phyloP scores from a whole-genome alignment of 1,284 basidiomycete species.

The Apiotrichum sp. region DNA sequence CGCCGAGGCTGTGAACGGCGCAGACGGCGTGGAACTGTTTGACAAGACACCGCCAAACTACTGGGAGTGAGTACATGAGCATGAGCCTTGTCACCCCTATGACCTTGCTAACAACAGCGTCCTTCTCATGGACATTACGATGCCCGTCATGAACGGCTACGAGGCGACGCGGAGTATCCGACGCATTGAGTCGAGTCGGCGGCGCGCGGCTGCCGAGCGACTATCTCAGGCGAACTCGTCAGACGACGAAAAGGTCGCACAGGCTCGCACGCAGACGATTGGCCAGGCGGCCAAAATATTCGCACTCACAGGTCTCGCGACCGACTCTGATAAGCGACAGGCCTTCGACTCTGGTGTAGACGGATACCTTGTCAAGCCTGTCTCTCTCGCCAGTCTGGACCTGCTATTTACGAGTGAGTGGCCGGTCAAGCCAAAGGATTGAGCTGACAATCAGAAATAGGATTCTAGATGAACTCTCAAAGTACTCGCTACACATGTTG shows the following conservation, averaged over 20 bases:
- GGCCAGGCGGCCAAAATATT: constrained; percentile 58
- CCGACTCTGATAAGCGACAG: constrained; percentile 80
- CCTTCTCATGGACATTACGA: constrained; percentile 81
- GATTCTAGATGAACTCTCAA: constrained; percentile 12
- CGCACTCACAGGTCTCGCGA: constrained; percentile 87
- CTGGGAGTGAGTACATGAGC: constrained; percentile 56
- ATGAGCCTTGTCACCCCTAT: no score
- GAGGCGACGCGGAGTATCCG: constrained; percentile 79
- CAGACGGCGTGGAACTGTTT: constrained; percentile 74
- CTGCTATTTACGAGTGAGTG: constrained; percentile 64
- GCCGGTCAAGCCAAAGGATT: no score
- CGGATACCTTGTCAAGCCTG: constrained; percentile 88
- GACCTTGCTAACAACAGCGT: constrained; percentile 52
- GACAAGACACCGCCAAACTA: constrained; percentile 56
- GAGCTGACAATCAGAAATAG: constrained; percentile 18
- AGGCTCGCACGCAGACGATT: background rate
- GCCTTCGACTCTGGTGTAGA: constrained; percentile 91
- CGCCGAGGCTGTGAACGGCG: constrained; percentile 73
- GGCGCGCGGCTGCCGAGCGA: constrained; percentile 24
- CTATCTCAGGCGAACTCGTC: constrained; percentile 1
- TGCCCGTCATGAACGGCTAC: constrained; percentile 86
- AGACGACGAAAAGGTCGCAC: constrained; percentile 33
- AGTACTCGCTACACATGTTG: no score
- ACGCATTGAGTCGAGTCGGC: constrained; percentile 60
- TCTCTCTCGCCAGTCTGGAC: constrained; percentile 81